Base-by-base conservation (phyloP, 1,139 yeast species). In the Pichia sp. region DNA sequence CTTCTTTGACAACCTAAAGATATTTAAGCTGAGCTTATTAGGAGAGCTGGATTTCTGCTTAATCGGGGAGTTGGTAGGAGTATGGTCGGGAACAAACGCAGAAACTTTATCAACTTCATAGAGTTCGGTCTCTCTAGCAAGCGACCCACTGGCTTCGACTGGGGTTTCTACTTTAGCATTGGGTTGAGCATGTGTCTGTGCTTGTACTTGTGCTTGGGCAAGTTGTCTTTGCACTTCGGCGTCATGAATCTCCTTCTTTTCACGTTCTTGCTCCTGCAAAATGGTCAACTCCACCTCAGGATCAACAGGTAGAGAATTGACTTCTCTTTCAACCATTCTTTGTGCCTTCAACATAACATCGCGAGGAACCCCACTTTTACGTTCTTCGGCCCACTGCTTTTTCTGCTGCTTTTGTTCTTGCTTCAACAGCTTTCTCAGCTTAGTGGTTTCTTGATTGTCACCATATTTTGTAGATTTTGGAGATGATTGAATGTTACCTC, bases 321-420 rank as follows among this genome's bases (percentile, higher is more conserved):
- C 41, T 10, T 32, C 35, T 13, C n/a, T 32, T 20, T 34, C 39
- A 25, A 38, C 41, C 9, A 32, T 32, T 4, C 16, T 24, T 11
- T 27, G 23, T 11, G 29, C 27, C 10, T 26, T 20, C 7, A 29
- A 12, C 22, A 38, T 10, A 10, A 38, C 13, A 1, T 19, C 27
- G n/a, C 34, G 14, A n/a, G 32, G 33, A 23, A 32, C 19, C 24
- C 28, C 32, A 9, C 29, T 28, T 19, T 35, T 37, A 9, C 48
- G 27, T 21, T 44, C 45, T 6, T 31, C 25, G 20, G 37, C 38
- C 46, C 46, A 44, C 23, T 36, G 32, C 13, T 39, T 44, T 15
- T 29, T 33, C 11, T 42, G 40, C 6, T 29, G 35, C 11, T 39
- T 41, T 8, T 32, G 38, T 22, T 45, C 42, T 14, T 29, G 26